Evolutionary conservation across 306 rosid species (phyloP).

Genomic region (Chamaecrista fasciculata): DNA sequence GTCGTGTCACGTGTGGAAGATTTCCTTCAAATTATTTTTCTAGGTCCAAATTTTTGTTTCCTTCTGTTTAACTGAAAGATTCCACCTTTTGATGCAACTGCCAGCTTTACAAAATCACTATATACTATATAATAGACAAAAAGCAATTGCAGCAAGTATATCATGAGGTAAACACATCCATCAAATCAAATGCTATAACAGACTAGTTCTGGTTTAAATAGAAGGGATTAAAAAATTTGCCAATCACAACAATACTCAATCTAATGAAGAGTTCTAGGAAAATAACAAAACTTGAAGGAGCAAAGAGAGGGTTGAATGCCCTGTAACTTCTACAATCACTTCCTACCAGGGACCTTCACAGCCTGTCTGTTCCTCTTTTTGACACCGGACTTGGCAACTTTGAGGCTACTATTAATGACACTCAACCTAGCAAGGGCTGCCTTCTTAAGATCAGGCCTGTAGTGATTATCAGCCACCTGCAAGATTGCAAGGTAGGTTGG

Average conservation of each 20-base stretch:
- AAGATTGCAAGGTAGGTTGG: background rate
- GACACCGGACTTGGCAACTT: constrained; percentile 83
- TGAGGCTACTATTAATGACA: constrained; percentile 79
- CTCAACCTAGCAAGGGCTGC: constrained; percentile 96
- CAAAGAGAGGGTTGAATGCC: constrained; percentile 4
- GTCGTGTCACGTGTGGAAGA: too few relatives aligned
- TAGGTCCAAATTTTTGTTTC: too few relatives aligned
- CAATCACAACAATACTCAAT: constrained; percentile 15
- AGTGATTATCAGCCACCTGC: constrained; percentile 74
- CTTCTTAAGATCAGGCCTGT: constrained; percentile 85
- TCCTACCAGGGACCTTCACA: constrained; percentile 37
- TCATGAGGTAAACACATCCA: background rate
- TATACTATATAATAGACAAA: background rate
- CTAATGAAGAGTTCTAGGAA: background rate
- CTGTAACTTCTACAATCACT: constrained; percentile 14
- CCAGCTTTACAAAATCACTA: background rate
- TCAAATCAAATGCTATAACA: background rate
- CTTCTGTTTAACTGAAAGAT: too few relatives aligned
- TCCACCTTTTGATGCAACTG: background rate
- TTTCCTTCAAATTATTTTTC: too few relatives aligned
- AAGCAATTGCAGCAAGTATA: background rate
- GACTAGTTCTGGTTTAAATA: constrained; percentile 10
- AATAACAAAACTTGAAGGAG: constrained; percentile 27
- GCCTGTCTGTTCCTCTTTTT: constrained; percentile 93
- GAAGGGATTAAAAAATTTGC: constrained; percentile 7